phyloP scores from a whole-genome alignment of 1,284 basidiomycete species.

The Cystobasidiaceae sp. region DNA sequence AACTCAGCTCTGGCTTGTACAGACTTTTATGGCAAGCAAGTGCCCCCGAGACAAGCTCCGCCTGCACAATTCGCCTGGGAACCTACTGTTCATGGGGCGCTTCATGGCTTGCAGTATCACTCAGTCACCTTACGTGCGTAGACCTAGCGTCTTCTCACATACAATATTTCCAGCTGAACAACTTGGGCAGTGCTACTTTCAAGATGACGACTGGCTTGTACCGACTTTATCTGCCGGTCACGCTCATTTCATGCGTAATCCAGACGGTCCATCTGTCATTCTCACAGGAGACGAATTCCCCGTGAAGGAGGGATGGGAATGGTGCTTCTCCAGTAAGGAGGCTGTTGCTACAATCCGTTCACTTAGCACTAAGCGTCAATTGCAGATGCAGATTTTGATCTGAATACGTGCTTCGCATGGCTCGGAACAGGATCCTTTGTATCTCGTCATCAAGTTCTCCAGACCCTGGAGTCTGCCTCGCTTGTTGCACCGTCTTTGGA shows the following conservation, averaged over 20 bases:
- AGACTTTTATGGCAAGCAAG: constrained; percentile 34
- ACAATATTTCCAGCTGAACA: neutral
- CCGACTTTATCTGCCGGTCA: constrained; percentile 38
- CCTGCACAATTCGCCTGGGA: constrained; percentile 41
- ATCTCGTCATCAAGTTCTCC: constrained; percentile 32
- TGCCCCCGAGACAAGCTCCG: constrained; percentile 38
- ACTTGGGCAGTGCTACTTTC: constrained; percentile 40
- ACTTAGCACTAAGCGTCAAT: neutral
- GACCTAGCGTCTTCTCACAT: neutral
- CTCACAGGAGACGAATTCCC: constrained; percentile 35
- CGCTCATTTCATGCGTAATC: constrained; percentile 39
- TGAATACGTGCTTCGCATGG: constrained; percentile 44
- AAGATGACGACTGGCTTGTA: constrained; percentile 45
- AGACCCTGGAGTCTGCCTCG: constrained; percentile 34
- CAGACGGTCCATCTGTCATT: constrained; percentile 35
- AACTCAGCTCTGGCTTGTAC: neutral
- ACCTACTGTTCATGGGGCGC: constrained; percentile 42
- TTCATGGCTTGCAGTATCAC: constrained; percentile 41
- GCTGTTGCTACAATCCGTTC: neutral
- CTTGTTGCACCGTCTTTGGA: neutral
- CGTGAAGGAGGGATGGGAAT: constrained; percentile 39
- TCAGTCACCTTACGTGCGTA: constrained; percentile 29
- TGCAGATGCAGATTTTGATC: constrained; percentile 20
- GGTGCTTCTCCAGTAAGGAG: constrained; percentile 42
- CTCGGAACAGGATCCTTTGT: constrained; percentile 42